Evolutionary conservation across 1,284 basidiomycete genomes (phyloP), one percentile per base, ranked within the genome.

Genomic region (Cryptococcus sp.): DNA sequence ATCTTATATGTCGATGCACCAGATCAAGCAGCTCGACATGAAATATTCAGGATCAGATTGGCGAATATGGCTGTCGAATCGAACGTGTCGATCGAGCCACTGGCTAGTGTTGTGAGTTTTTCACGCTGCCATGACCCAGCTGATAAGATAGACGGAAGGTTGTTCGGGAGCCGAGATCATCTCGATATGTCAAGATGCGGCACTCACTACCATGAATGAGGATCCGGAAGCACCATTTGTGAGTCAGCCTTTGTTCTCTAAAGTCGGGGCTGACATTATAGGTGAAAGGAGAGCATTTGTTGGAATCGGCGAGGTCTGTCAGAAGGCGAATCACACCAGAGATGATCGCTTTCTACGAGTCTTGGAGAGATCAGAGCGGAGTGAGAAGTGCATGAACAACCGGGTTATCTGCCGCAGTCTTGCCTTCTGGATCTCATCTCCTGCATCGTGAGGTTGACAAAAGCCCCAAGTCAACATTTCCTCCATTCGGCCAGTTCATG

Each of bases 101-200:
- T 98, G 31, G 91, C 92, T 0, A 55, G 71, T 36, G 76, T 93
- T 74, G 93, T 89, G 59, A 66, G 82, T 76, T 1, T 4, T 41
- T 14, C 14, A 9, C n/a, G 45, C 22, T 31, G 28, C 37, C 18
- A 36, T 11, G 22, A 22, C 11, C 23, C 3, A 34, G 10, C 48
- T 45, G 24, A 32, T 28, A 25, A 14, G 32, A 9, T 28, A 97
- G 92, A 88, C 91, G 3, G 84, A 88, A 10, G 96, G 94, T 0
- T 98, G 91, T 68, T 98, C 94, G 11, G 96, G 96, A 10, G 96
- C 96, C 5, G 96, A 99, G 69, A 85, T 98, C 24, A 82, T 85
- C 5, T 84, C 87, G 1, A 81, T 98, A 46, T 98, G 93, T 69
- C 96, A 98, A 76, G 94, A 98, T 73, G 96, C 96, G 1, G 96